Conservation (phyloP, 73 alveolate genomes). For the Stentor coeruleus region DNA sequence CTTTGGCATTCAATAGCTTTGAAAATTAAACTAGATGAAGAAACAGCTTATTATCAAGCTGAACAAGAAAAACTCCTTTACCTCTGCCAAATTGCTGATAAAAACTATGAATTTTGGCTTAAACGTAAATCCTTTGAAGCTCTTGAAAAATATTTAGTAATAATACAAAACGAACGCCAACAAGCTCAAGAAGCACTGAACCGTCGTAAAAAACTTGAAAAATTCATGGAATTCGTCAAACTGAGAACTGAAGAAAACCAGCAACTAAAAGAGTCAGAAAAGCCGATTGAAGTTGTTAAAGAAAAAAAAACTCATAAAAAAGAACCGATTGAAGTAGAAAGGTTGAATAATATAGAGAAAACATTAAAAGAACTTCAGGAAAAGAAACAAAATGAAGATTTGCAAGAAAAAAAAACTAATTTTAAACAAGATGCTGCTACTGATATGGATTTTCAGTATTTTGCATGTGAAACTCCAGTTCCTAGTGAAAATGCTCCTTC, state of each 20-base stretch:
- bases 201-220: conserved; percentile 12
- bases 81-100: not conserved
- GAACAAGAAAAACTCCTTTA: conserved; percentile 14
- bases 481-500: too few species aligned
- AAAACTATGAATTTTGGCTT: not conserved
- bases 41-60: not conserved
- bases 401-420: not conserved
- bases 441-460: not conserved
- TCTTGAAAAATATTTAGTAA: not conserved
- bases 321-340: not conserved
- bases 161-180: not conserved
- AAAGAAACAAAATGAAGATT: not conserved
- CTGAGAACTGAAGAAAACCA: conserved; percentile 17
- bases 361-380: not conserved
- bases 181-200: not conserved
- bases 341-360: not conserved
- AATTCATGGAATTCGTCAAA: conserved; percentile 10
- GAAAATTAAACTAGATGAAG: not conserved
- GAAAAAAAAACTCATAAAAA: not conserved
- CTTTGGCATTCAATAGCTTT: not conserved
- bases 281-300: too few species aligned
- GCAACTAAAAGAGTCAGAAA: not conserved
- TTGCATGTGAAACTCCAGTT: not conserved
- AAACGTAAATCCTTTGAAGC: not conserved
- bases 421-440: not conserved